Conservation (phyloP, 768 basidiomycete genomes). For the Termitomyces sp. region DNA sequence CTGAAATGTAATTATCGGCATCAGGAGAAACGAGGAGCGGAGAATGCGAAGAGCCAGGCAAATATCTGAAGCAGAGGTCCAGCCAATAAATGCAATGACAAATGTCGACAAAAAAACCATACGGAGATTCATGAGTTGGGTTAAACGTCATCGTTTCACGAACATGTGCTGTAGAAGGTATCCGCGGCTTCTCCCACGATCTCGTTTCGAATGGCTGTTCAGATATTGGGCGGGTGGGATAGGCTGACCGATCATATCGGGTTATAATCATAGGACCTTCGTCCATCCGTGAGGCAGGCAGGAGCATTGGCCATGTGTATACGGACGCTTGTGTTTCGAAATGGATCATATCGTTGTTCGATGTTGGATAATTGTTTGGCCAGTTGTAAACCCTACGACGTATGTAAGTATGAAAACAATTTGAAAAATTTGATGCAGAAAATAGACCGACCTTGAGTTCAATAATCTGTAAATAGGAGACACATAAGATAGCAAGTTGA, state of each 20-base stretch:
- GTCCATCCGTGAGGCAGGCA: slow-evolving; percentile 41
- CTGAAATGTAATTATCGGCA: neutral
- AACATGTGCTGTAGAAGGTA: neutral
- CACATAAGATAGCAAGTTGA: neutral
- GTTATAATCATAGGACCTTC: slow-evolving; percentile 38
- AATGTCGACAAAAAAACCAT: neutral
- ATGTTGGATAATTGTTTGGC: neutral
- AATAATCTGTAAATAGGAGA: neutral
- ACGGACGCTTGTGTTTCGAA: slow-evolving; percentile 43
- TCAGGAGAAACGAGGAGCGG: neutral
- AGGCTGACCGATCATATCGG: slow-evolving; percentile 1
- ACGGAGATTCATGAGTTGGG: neutral
- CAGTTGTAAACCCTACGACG: neutral
- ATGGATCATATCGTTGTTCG: neutral
- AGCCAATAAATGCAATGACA: neutral
- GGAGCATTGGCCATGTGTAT: slow-evolving; percentile 46
- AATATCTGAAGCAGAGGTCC: neutral
- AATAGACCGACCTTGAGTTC: neutral
- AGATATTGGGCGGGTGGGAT: neutral
- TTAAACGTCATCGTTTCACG: neutral
- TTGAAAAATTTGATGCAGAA: neutral
- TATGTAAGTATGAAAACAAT: neutral
- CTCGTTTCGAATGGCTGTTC: neutral
- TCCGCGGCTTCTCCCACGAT: neutral
- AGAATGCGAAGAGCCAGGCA: neutral